Base-by-base conservation (phyloP, 495 filamentous ascomycete genomes). In the Neurospora sp. region DNA sequence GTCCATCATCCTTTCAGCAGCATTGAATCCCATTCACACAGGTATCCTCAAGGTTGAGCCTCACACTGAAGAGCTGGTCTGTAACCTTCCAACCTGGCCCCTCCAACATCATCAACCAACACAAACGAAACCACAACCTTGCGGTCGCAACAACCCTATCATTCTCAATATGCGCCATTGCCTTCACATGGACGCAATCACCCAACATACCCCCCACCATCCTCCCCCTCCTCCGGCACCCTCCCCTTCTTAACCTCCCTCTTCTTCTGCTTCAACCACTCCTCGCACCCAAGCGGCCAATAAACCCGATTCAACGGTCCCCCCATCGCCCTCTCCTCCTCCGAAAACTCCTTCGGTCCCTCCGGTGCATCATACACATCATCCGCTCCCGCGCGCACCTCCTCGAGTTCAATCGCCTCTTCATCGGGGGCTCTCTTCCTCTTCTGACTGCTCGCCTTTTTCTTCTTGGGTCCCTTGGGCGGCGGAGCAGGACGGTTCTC, bases 251-350 rank as follows among this genome's bases (percentile, higher is more conserved):
- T 92, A 0, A 90, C 82, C 42, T 90, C 84, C 72, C 90, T 87
- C 82, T 96, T 97, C 74, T 83, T 86, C 0, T 94, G 94, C 72
- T 92, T 87, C 59, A 97, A 84, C 94, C 94, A 98, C 71, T 95
- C 92, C 79, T 98, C 96, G 86, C 91, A 92, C 2, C 92, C 93
- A 0, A 88, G 85, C 0, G 93, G 94, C 95, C 96, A 98, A 79
- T 97, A 98, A 2, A 98, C 96, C 46, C 94, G 85, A 70, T 91
- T 83, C n/a, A 96, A 86, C 3, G 90, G 89, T 0, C 95, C 96
- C 37, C 95, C 95, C 94, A 98, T 97, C 4, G 89, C 92, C 10
- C 95, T 80, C 41, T 97, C 93, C 31, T 91, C 88, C 5, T 92
- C 90, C 0, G 86, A 77, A 1, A 97, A 77, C n/a, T 85, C 80